Evolutionary conservation across 768 basidiomycete species (phyloP), one percentile per base, ranked within the genome.

Genomic region (Epithele typhae): DNA sequence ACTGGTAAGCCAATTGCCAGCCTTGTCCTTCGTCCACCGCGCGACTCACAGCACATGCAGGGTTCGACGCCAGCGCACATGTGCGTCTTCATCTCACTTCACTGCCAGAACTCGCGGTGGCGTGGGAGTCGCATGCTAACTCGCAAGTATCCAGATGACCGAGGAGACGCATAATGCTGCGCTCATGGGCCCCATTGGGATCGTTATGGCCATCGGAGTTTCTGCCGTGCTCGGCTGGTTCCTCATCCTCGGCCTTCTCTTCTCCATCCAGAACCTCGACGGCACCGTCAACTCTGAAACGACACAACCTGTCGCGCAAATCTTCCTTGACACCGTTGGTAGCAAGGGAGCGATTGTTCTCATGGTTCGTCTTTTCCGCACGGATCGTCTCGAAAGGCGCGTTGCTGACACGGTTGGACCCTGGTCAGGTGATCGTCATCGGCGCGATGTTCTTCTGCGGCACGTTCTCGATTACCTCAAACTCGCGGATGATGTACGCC

Each of bases 401-500:
- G 22, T 32, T 11, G 17, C 40, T 43, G 37, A 46, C 36, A 10
- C 17, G 8, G 36, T 17, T 24, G 45, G 25, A 2, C 25, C 14
- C 15, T 11, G 3, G 17, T 30, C 34, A 80, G 78, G 73, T 81
- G 12, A 78, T 86, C 35, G 74, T 84, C 21, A 79, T 85, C 32
- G 82, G 80, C 11, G 75, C 81, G 0, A 84, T 88, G 82, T 85
- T 79, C 62, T 82, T 83, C 59, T 87, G 84, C 45, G 82, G 83
- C 12, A 84, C 82, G 0, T 90, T 90, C 66, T 87, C 84, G 0
- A 66, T 91, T 40, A 87, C 87, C 0, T 81, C 81, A 0, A 91
- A 89, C 59, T 84, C 81, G 3, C 74, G 87, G 0, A 89, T 89
- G 87, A 86, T 85, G 82, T 91, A 81, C 59, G 82, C 86, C 0